Evolutionary conservation across 805 yeast genomes (phyloP).

Genomic region (Wickerhamiella brachini): DNA sequence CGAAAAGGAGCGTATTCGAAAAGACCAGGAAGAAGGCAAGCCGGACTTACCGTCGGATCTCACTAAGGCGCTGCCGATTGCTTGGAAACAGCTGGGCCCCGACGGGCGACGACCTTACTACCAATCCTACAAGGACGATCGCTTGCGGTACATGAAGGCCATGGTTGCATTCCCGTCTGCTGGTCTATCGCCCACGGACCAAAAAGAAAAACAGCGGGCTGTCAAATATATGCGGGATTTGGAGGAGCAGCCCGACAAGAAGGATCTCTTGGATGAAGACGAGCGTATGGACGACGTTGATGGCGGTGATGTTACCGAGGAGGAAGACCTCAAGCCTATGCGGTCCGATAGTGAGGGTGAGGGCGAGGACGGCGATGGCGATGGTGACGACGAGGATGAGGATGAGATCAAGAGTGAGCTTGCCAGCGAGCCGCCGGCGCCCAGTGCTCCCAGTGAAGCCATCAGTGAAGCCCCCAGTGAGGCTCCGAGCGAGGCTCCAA

Average conservation of each 20-base stretch:
- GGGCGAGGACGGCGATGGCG: too few species aligned
- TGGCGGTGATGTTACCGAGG: conserved; percentile 5
- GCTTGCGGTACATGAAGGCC: conserved; percentile 58
- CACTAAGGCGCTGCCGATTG: conserved; percentile 67
- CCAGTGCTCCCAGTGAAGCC: neutral
- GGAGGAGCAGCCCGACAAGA: conserved; percentile 12
- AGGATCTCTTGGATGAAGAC: conserved; percentile 16
- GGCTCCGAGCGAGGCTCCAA: neutral
- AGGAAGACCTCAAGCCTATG: conserved; percentile 6
- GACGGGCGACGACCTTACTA: conserved; percentile 59
- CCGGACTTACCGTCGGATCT: conserved; percentile 35
- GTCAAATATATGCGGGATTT: conserved; percentile 14
- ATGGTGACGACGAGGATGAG: conserved; percentile 4
- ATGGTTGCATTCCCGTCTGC: conserved; percentile 40
- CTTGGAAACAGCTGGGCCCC: conserved; percentile 65
- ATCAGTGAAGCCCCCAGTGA: neutral
- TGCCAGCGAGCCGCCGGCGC: neutral
- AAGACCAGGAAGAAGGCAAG: conserved; percentile 32
- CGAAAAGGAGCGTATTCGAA: conserved; percentile 61
- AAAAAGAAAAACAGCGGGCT: conserved; percentile 17
- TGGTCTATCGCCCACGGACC: conserved; percentile 15
- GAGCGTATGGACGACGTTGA: conserved; percentile 7
- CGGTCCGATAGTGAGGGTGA: neutral
- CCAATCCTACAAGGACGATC: conserved; percentile 65
- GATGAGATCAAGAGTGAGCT: neutral